Evolutionary conservation across 1,139 yeast species (phyloP).

Genomic region (Diutina scorzettiae): DNA sequence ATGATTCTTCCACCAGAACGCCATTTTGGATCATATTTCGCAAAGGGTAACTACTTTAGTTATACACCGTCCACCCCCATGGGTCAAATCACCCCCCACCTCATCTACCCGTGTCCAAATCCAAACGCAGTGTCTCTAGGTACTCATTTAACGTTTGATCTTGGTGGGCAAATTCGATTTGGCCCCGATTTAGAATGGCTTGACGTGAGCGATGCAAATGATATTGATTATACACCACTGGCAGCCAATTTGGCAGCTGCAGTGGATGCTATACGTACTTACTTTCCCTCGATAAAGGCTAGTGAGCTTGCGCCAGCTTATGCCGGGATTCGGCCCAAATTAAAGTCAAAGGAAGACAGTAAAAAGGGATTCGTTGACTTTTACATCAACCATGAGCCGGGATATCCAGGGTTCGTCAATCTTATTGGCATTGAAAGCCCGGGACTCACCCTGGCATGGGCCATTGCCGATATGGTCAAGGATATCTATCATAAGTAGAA

Average conservation of each 20-base stretch:
- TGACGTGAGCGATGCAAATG: constrained; percentile 19
- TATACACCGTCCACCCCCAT: constrained; percentile 35
- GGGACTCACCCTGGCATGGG: constrained; percentile 73
- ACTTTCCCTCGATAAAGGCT: constrained; percentile 46
- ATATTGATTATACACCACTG: constrained; percentile 38
- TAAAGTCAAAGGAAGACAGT: constrained; percentile 32
- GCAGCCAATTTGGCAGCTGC: constrained; percentile 41
- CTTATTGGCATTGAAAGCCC: constrained; percentile 83
- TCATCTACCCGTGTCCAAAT: constrained; percentile 73
- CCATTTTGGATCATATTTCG: constrained; percentile 50
- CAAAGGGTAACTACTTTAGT: constrained; percentile 74
- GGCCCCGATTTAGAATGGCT: constrained; percentile 92
- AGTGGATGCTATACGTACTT: constrained; percentile 42
- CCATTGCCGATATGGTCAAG: constrained; percentile 64
- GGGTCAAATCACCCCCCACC: constrained; percentile 19
- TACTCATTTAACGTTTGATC: constrained; percentile 73
- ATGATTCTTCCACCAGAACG: constrained; percentile 53
- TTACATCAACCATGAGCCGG: constrained; percentile 48
- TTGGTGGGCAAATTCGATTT: constrained; percentile 69
- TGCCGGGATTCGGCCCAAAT: constrained; percentile 76
- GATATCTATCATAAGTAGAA: constrained; percentile 19
- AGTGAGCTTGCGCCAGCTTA: constrained; percentile 54
- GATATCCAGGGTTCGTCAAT: constrained; percentile 69
- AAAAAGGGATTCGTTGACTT: constrained; percentile 52
- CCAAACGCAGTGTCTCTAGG: constrained; percentile 69